Base-by-base conservation (phyloP, 2,329 filamentous ascomycete genomes). In the Colletotrichum sp. region DNA sequence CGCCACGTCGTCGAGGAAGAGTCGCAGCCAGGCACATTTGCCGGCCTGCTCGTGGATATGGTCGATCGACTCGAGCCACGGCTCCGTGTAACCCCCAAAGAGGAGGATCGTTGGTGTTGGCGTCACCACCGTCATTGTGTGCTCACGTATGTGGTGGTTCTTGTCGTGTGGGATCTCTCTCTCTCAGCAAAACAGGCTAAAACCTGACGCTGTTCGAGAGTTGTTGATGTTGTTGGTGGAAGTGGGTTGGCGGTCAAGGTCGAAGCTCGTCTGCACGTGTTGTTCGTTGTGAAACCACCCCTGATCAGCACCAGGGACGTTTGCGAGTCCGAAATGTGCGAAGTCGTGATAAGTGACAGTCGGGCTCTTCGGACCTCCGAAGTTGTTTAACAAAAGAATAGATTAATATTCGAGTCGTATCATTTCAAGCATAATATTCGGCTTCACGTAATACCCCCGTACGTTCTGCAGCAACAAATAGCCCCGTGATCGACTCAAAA, bases 61-160 rank as follows among this genome's bases (percentile, higher is more conserved):
- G 32, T 69, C 67, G 67, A 69, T 39, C n/a, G 30, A 32, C n/a
- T 69, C 67, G 24, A 39, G 32, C 67, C 67, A 69, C 15, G 55
- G 52, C 24, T 69, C 67, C 21, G 67, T 69, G 15, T 69, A 32
- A 3, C 59, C 67, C 3, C 67, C 67, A 2, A 69, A 69, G 21
- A 69, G 55, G 24, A 69, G 67, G 8, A 69, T 32, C 6, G 59
- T 32, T 36, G 26, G 26, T 84, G 26, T 59, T 59, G 21, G 12
- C 4, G 44, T 24, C 5, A 57, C 66, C 30, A 55, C 44, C 30
- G 44, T 69, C 44, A 57, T 59, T 34, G 44, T 16, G 15, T 69
- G 60, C n/a, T 64, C 13, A 15, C 36, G 36, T 39, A 39, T 18
- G 36, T 39, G 36, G 8, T 39, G 15, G 0, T 39, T 39, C 2